A percentile compares a stretch with the other conserved stretches of the same genome.
Evolutionary conservation across 1,284 basidiomycete genomes (phyloP).

Genomic region (Leccinum ponderosum): DNA sequence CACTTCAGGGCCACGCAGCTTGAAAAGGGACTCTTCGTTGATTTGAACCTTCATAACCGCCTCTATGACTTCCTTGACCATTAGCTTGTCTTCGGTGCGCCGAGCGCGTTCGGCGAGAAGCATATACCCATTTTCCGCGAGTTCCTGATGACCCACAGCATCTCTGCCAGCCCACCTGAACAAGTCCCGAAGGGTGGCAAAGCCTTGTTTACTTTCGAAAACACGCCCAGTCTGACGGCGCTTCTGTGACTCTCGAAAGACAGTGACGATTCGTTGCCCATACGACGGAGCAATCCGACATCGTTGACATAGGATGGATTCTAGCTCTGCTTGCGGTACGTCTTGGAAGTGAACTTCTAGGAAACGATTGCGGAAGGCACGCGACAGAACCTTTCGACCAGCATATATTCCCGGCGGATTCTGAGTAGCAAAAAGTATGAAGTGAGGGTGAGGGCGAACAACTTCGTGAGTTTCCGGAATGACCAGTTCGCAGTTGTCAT

Average conservation of each 20-base stretch:
- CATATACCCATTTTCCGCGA: constrained; percentile 98
- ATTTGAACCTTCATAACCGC: constrained; percentile 88
- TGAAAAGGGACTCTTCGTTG: constrained; percentile 71
- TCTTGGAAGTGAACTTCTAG: constrained; percentile 98
- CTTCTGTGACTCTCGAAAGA: constrained; percentile 93
- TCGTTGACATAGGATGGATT: constrained; percentile 88
- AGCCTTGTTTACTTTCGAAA: constrained; percentile 97
- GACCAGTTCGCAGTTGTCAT: constrained; percentile 96
- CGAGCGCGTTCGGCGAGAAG: constrained; percentile 92
- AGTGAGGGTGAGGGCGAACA: constrained; percentile 90
- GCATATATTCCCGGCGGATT: constrained; percentile 98
- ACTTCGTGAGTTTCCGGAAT: constrained; percentile 98
- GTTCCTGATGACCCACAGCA: constrained; percentile 86
- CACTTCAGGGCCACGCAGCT: constrained; percentile 53
- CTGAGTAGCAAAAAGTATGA: constrained; percentile 98
- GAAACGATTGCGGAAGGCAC: constrained; percentile 98
- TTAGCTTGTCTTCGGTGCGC: constrained; percentile 80
- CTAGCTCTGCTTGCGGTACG: constrained; percentile 91
- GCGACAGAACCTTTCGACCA: constrained; percentile 92
- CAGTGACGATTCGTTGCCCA: constrained; percentile 86
- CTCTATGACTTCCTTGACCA: constrained; percentile 94
- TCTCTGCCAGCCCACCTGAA: constrained; percentile 97
- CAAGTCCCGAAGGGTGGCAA: constrained; percentile 94
- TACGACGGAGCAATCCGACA: constrained; percentile 93
- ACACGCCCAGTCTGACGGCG: constrained; percentile 89